Base-by-base conservation (phyloP, 2,329 filamentous ascomycete species). In the Penicillium palitans region DNA sequence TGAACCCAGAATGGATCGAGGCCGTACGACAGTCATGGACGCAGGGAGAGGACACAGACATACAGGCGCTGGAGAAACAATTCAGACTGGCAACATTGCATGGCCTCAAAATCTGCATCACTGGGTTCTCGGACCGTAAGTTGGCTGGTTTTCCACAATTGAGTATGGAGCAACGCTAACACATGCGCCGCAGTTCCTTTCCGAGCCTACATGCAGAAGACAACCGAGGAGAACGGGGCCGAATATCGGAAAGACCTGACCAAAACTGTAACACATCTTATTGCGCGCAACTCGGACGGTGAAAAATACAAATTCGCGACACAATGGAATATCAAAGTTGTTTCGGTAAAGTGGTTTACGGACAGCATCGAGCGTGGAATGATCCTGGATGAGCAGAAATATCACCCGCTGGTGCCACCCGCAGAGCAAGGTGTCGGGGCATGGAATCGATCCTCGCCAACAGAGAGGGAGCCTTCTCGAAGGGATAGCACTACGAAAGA, bases 271-370 rank as follows among this genome's bases (percentile, higher is more conserved):
- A 96, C 92, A 2, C 95, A 99, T 74, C 83, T 99, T 17, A 89
- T 99, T 63, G 91, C 91, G 33, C 84, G 84, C 61, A 84, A 84
- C 51, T 87, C 93, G 9, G 85, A 90, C 63, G 93, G 95, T 24
- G 90, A 91, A 60, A 99, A 99, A 74, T 99, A 96, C 73, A 85
- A 86, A 55, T 91, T 91, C 56, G 95, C 93, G n/a, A 87, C 85
- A 65, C 83, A 83, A 66, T 99, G 95, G 93, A 82, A 83, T 46
- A 85, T 96, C 64, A 86, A 86, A 52, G 85, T 92, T 25, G 91
- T 99, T 25, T 87, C 89, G 1, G 74, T 90, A 35, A 88, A 92
- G 70, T 99, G 95, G 95, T 83, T 98, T 39, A 79, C 87, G 51
- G 90, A 97, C 69, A 93, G 90, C 68, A 75, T 95, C 59, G 84